Percentiles rank a stretch among this genome's conserved stretches.
Conservation (phyloP, 495 filamentous ascomycete species). For the Neurospora sublineolata region DNA sequence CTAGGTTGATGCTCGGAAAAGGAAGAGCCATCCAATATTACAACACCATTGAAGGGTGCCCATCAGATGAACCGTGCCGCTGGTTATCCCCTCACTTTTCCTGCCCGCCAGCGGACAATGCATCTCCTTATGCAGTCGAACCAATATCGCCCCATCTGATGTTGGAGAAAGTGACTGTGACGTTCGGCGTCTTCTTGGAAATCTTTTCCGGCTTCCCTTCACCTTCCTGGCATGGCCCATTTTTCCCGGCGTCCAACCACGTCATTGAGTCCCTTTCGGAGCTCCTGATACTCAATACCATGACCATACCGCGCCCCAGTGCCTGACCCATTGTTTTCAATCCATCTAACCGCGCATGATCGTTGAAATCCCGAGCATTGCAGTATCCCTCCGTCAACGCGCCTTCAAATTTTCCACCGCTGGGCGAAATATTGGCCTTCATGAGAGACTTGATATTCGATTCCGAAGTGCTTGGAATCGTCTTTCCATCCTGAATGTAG, state of each 20-base stretch:
- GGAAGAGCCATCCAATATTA: background rate
- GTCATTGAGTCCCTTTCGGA: conserved; percentile 47
- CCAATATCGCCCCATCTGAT: conserved; percentile 55
- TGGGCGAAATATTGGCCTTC: conserved; percentile 21
- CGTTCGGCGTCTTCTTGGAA: conserved; percentile 30
- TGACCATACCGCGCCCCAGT: conserved; percentile 50
- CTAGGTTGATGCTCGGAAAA: background rate
- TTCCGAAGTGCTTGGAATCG: conserved; percentile 32
- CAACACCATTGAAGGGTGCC: background rate
- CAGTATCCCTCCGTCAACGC: conserved; percentile 49
- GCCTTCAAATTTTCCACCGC: conserved; percentile 31
- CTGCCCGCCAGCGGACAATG: background rate
- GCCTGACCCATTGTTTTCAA: conserved; percentile 46
- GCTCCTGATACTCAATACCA: conserved; percentile 56
- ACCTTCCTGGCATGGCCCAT: conserved; percentile 49
- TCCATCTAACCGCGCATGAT: conserved; percentile 45
- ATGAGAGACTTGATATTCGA: conserved; percentile 15
- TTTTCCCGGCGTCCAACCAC: conserved; percentile 47
- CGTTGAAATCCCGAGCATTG: conserved; percentile 38
- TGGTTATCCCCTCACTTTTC: background rate
- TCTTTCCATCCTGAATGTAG: conserved; percentile 50
- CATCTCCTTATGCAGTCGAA: conserved; percentile 25
- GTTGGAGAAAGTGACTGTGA: conserved; percentile 49
- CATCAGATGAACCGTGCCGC: background rate
- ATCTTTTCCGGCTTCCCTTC: conserved; percentile 41